Evolutionary conservation across 805 yeast species (phyloP).

Genomic region (Groenewaldozyma tartarivorans): DNA sequence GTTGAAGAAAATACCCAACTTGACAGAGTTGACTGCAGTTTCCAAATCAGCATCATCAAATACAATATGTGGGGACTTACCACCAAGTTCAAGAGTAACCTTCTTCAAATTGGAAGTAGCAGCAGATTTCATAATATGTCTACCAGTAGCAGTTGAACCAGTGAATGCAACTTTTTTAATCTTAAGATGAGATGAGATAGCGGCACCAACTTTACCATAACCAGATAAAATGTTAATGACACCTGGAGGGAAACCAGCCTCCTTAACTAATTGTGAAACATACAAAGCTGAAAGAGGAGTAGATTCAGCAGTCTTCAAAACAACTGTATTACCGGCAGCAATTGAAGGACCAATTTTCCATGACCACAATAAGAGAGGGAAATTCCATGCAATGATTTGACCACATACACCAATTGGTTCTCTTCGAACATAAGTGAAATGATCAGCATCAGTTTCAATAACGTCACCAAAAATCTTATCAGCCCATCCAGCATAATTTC

Average conservation of each 20-base stretch:
- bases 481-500: conserved; percentile 69
- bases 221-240: conserved; percentile 66
- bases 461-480: conserved; percentile 57
- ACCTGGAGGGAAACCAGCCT: conserved; percentile 75
- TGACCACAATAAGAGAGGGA: conserved; percentile 60
- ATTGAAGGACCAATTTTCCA: conserved; percentile 83
- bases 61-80: conserved; percentile 87
- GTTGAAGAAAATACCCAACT: conserved; percentile 80
- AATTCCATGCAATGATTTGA: conserved; percentile 67
- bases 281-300: conserved; percentile 64
- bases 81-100: conserved; percentile 91
- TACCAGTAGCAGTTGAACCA: conserved; percentile 89
- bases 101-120: conserved; percentile 68
- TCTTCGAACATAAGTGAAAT: conserved; percentile 60
- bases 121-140: conserved; percentile 66
- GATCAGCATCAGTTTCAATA: conserved; percentile 50
- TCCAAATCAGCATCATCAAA: conserved; percentile 79
- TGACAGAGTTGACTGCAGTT: conserved; percentile 62
- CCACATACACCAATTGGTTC: conserved; percentile 64
- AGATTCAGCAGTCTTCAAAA: conserved; percentile 66
- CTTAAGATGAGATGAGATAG: conserved; percentile 49
- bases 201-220: conserved; percentile 60
- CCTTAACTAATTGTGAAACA: conserved; percentile 46
- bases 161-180: conserved; percentile 89
- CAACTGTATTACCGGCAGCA: conserved; percentile 69